These are phyloP conservation scores for Cercospora citrullina DNA, from an alignment of 2,329 filamentous ascomycete species.

Conservation along the genomic window DNA sequence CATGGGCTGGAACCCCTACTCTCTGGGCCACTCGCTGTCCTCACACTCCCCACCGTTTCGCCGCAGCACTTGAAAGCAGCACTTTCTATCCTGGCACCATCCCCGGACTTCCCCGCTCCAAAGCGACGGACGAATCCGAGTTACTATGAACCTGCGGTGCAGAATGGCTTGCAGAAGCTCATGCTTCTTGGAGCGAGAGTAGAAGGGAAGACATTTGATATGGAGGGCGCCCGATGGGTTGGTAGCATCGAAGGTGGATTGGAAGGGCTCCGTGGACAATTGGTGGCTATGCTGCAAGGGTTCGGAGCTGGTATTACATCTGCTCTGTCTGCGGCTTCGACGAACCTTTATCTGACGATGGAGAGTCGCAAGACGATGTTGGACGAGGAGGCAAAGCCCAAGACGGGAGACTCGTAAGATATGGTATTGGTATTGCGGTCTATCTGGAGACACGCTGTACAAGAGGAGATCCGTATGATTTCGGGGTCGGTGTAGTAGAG, in stretches of 20 bases:
- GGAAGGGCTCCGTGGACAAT: slow-evolving; percentile 75
- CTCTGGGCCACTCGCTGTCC: slow-evolving; percentile 74
- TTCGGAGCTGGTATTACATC: slow-evolving; percentile 75
- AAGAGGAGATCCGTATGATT: background rate
- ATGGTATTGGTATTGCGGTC: background rate
- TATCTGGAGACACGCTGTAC: background rate
- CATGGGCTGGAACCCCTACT: slow-evolving; percentile 73
- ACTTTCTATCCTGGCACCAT: slow-evolving; percentile 74
- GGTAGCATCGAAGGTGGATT: slow-evolving; percentile 79
- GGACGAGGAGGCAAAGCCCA: slow-evolving; percentile 64
- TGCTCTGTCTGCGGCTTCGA: slow-evolving; percentile 75
- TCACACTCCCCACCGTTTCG: slow-evolving; percentile 79
- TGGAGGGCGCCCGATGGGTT: slow-evolving; percentile 68
- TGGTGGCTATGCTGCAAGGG: slow-evolving; percentile 77
- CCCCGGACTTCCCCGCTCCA: slow-evolving; percentile 73
- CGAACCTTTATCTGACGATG: slow-evolving; percentile 82
- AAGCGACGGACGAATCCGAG: slow-evolving; percentile 72
- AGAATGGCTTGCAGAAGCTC: slow-evolving; percentile 81
- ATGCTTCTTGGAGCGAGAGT: slow-evolving; percentile 82
- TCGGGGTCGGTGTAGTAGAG: background rate
- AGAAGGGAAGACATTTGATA: slow-evolving; percentile 81
- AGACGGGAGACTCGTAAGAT: background rate
- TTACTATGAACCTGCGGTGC: slow-evolving; percentile 77
- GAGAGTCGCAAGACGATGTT: slow-evolving; percentile 79
- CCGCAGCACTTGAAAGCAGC: slow-evolving; percentile 81